phyloP scores from a whole-genome alignment of 345 rosid genomes.

The Psidium friedrichsthalianum region DNA sequence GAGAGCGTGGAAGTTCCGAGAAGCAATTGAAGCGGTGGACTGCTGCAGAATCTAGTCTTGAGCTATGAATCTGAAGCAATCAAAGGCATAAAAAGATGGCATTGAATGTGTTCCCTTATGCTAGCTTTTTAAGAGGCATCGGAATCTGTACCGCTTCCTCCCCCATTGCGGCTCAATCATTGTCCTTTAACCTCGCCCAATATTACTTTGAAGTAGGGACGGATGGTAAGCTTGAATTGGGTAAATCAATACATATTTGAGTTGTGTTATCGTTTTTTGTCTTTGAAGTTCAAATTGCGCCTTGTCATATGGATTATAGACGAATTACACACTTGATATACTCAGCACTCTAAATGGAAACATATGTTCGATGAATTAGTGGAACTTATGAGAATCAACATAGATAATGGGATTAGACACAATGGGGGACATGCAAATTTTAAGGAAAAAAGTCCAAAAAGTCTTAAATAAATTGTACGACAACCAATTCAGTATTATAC shows the following conservation, averaged over 20 bases:
- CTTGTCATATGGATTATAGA: not conserved
- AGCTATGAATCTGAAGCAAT: not conserved
- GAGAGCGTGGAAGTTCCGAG: not conserved
- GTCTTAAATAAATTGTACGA: rapidly evolving
- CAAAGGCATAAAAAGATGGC: not conserved
- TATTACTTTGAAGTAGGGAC: not conserved
- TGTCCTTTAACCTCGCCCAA: not conserved
- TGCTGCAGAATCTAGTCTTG: not conserved
- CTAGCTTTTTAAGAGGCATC: not conserved
- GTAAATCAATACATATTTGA: not conserved
- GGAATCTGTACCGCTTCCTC: not conserved
- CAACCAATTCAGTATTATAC: not conserved
- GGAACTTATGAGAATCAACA: not conserved
- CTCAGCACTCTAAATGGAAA: not conserved
- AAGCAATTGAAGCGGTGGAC: not conserved
- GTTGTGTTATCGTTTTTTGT: not conserved
- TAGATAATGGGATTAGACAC: not conserved
- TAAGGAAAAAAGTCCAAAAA: not conserved
- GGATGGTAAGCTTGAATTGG: not conserved
- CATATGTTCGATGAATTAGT: not conserved
- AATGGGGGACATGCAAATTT: not conserved
- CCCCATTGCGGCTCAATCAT: not conserved
- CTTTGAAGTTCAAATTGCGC: not conserved
- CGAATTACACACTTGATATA: not conserved
- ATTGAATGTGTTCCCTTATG: not conserved